Conservation (phyloP, 116 monocot species). For the Dioscorea cayenensis region DNA sequence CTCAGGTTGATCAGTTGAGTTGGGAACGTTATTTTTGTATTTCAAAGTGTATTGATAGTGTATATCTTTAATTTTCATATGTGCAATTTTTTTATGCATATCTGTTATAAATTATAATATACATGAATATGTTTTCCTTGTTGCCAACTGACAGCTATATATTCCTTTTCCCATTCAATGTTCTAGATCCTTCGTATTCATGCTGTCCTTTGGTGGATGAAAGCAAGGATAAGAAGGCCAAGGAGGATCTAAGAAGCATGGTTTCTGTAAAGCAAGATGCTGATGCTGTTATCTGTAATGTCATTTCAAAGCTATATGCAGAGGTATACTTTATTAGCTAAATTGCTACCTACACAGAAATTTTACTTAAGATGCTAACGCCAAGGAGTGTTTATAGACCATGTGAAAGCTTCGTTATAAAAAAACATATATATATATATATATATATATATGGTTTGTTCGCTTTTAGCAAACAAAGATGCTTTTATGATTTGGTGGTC, state of each 20-base stretch:
- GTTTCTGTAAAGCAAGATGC: constrained; percentile 24
- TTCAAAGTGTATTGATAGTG: too few relatives aligned
- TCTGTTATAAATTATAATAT: too few relatives aligned
- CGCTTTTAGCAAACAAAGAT: too few relatives aligned
- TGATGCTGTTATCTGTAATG: constrained; percentile 39
- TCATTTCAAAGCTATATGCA: constrained; percentile 50
- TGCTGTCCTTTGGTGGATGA: constrained; percentile 9
- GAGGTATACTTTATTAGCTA: constrained; percentile 34
- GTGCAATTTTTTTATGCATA: too few relatives aligned
- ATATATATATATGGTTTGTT: too few relatives aligned
- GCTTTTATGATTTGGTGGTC: too few relatives aligned
- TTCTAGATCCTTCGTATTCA: constrained; percentile 68
- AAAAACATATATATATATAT: too few relatives aligned
- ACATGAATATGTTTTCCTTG: background rate
- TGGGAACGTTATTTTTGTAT: too few relatives aligned
- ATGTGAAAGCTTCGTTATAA: too few relatives aligned
- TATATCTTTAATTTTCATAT: too few relatives aligned
- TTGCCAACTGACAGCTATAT: background rate
- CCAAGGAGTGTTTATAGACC: background rate
- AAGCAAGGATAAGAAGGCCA: constrained; percentile 16
- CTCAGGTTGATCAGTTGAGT: too few relatives aligned
- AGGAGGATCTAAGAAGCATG: constrained; percentile 14
- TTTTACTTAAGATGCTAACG: background rate
- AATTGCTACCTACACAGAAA: background rate
- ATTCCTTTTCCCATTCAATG: constrained; percentile 3